These are phyloP conservation scores for Ajuga chamaepitys DNA, from an alignment of 257 asterid genomes.

Conservation along the genomic window DNA sequence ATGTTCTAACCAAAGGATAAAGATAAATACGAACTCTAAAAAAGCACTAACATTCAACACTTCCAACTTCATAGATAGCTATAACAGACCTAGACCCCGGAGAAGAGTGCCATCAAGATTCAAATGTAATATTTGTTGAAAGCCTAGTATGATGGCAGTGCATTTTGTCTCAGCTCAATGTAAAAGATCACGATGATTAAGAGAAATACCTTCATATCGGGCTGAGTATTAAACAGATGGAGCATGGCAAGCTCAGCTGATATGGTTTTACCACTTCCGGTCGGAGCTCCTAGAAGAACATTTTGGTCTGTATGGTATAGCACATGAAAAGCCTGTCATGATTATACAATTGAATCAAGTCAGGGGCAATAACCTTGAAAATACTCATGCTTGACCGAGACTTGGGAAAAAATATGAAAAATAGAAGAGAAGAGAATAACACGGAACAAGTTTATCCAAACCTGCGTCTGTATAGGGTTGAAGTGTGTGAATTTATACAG, in stretches of 20 bases:
- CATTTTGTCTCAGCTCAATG: not conserved
- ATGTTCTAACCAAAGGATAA: not conserved
- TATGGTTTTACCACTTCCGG: conserved; percentile 98
- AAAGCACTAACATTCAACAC: not conserved
- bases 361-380: conserved; percentile 18
- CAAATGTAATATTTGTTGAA: not conserved
- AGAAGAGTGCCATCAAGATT: not conserved
- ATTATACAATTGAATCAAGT: conserved; percentile 16
- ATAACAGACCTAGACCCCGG: too few relatives aligned
- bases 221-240: conserved; percentile 78
- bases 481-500: conserved; percentile 84
- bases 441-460: conserved; percentile 16
- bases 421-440: not conserved
- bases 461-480: conserved; percentile 99
- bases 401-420: not conserved
- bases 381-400: not conserved
- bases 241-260: conserved; percentile 99
- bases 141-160: not conserved
- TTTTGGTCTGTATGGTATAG: conserved; percentile 86
- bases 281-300: conserved; percentile 97
- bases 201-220: conserved; percentile 81
- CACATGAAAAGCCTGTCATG: conserved; percentile 83
- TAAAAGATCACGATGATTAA: not conserved
- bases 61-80: not conserved
- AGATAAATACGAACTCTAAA: not conserved